Conservation (phyloP, 1,139 yeast genomes). For the Suhomyces kunorum region DNA sequence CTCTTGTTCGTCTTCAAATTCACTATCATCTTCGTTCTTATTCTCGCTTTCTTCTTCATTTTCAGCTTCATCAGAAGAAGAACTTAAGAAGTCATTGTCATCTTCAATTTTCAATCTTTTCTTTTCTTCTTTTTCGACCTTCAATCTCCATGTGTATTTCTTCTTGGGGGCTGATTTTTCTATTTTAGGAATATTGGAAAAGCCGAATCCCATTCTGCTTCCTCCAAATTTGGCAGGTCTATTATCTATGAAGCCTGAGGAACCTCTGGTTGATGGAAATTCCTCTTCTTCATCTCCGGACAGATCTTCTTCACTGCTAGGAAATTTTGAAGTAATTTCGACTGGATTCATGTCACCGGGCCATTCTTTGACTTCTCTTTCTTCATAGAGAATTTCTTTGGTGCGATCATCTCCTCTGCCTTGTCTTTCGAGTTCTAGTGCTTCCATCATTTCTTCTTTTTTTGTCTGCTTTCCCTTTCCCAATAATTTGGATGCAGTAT, state of each 20-base stretch:
- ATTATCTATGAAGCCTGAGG: constrained; percentile 66
- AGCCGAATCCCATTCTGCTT: constrained; percentile 66
- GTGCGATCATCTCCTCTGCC: constrained; percentile 72
- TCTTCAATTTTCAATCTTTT: constrained; percentile 37
- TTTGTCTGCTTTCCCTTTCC: constrained; percentile 79
- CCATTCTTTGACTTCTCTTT: constrained; percentile 68
- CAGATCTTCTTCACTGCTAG: constrained; percentile 21
- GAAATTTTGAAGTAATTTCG: constrained; percentile 8
- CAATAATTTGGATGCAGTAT: constrained; percentile 71
- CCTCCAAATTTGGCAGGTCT: constrained; percentile 69
- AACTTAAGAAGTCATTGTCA: constrained; percentile 39
- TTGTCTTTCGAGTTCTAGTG: constrained; percentile 68
- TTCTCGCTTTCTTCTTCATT: constrained; percentile 19
- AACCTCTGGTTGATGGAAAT: constrained; percentile 16
- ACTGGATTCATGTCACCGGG: constrained; percentile 35
- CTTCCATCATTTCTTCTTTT: constrained; percentile 71
- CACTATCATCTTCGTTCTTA: no score
- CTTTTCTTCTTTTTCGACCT: constrained; percentile 40
- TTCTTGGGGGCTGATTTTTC: constrained; percentile 35
- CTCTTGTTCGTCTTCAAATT: constrained; percentile 21
- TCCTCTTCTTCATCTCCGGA: constrained; percentile 21
- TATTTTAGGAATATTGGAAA: constrained; percentile 54
- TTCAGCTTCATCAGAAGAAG: constrained; percentile 30
- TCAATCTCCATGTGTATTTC: constrained; percentile 47
- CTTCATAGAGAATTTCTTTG: constrained; percentile 65